Evolutionary conservation across 148 eudicot species (phyloP), one percentile per base, ranked within the genome.

Genomic region (Cornus controversa): DNA sequence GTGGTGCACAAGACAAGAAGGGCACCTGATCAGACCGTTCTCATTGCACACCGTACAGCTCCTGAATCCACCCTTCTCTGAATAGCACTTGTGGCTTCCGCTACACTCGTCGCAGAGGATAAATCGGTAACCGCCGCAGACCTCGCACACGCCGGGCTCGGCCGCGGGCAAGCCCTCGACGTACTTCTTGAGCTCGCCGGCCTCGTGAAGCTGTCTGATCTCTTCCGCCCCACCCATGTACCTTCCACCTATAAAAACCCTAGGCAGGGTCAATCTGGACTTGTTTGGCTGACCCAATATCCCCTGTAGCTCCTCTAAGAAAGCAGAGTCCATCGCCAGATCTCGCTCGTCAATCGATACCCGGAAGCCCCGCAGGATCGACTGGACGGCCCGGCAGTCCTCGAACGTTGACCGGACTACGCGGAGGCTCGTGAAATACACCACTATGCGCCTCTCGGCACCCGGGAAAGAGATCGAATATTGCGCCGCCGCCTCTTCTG

Each of bases 211-310:
- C 7, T 79, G 81, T 84, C 77, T 57, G 24, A 94, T 71, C 78
- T 94, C 98, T 14, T 94, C 97, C 11, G 88, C 94, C 4, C 97
- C 97, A 29, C 98, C 98, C 8, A 94, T 37, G 77, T 90, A 94
- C 34, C 82, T 73, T 1, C 98, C 94, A 27, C 85, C 92, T 18
- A 92, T 83, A 65, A 94, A 94, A 2, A 94, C 98, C 71, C 86
- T 77, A 0, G 98, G 98, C 50, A 94, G 31, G 8, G 79, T 65
- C 71, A 87, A 45, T 23, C 67, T 74, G 5, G 82, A 71, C 50
- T 62, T 77, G 7, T 22, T 65, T 0, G 69, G 29, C 3, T 31
- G 34, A 0, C 89, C 88, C 16, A 94, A 67, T 34, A 89, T 76
- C 23, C 47, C 68, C 36, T 77, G 79, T n/a, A 94, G 80, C 86